Evolutionary conservation across 176 grass and related monocot species (phyloP), one percentile per base, ranked within the genome.

Genomic region (Carex scoparia): DNA sequence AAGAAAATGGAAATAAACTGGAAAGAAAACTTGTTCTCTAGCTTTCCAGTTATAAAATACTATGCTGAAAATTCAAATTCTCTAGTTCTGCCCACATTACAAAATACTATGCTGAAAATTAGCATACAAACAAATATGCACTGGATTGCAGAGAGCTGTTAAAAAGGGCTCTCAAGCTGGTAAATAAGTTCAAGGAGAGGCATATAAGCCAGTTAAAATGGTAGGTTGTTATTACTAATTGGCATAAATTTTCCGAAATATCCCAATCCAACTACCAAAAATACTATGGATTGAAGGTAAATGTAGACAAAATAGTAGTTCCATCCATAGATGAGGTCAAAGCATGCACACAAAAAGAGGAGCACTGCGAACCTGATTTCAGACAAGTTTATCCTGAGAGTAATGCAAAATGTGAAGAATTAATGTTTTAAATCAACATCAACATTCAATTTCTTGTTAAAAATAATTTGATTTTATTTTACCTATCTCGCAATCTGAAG

Each of bases 291-390:
- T 49, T 99, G 96, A 59, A 99, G 70, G 71, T 85, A 98, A 69
- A 95, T 94, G 77, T 94, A 98, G 37, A 98, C 65, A 76, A 88
- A 99, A 84, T 92, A 99, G 85, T 88, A 94, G 16, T 92, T 87
- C 5, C 61, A 13, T 68, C 84, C 93, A 2, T 86, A 80, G 46
- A 86, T 54, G 86, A 99, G 71, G 78, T 94, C 83, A 83, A 86
- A 99, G 49, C 89, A 88, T 5, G 93, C 96, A 4, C 96, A 99
- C 63, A 88, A 59, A 48, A 95, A 87, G 13, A 99, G 93, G 72
- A 95, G 91, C 27, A 82, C 35, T 4, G 91, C 84, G 18, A 95
- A 89, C 19, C 89, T 19, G 85, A 95, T 86, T 88, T 99, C 96
- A 10, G 89, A 84, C 10, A 90, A 40, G 19, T 70, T 88, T 48